Evolutionary conservation across 495 filamentous ascomycete genomes (phyloP).

Genomic region (Podospora conica): DNA sequence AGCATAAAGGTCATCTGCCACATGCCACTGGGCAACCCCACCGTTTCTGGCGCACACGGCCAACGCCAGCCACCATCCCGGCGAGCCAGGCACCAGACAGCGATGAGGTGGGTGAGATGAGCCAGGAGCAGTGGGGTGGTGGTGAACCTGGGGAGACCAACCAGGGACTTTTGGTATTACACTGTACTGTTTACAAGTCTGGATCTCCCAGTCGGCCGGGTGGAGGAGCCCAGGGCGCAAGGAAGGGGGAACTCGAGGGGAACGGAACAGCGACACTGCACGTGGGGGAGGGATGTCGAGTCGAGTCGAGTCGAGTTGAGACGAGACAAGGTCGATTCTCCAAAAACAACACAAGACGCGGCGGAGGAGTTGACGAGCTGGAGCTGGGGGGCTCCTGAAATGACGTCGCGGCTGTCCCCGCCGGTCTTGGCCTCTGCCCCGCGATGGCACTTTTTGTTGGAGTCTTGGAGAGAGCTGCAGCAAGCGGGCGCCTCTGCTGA

Average conservation of each 20-base stretch:
- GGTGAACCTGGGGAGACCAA: neutral
- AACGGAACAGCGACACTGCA: neutral
- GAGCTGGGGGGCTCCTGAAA: neutral
- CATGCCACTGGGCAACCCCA: neutral
- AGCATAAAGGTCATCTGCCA: slow-evolving; percentile 10
- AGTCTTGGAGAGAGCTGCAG: neutral
- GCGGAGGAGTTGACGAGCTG: neutral
- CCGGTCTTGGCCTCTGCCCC: neutral
- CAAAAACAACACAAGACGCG: neutral
- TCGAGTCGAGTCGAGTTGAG: neutral
- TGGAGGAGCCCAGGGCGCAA: neutral
- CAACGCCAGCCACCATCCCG: slow-evolving; percentile 8
- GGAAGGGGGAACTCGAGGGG: neutral
- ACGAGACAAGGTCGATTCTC: neutral
- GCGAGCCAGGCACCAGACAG: neutral
- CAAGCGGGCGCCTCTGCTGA: too few relatives aligned
- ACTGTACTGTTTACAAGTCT: too few relatives aligned
- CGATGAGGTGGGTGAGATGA: neutral
- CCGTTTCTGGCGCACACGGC: slow-evolving; percentile 4
- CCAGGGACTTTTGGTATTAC: neutral
- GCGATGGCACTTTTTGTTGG: neutral
- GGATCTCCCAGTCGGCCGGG: neutral
- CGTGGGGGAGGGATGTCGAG: neutral
- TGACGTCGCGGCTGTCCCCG: neutral
- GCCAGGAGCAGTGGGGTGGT: neutral